Conservation (phyloP, 345 rosid genomes). For the Camelina laxa region DNA sequence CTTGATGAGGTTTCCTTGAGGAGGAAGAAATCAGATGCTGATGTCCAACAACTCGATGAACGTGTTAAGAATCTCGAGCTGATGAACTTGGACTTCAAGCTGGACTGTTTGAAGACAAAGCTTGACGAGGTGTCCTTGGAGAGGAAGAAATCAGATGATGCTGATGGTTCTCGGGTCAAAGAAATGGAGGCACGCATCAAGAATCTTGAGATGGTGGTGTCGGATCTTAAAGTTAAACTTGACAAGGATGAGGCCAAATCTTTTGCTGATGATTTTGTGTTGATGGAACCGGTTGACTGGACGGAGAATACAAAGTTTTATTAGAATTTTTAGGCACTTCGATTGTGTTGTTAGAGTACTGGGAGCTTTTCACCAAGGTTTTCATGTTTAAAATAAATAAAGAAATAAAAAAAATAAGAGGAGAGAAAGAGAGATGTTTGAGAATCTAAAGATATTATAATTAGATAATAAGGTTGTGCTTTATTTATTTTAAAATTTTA, state of each 20-base stretch:
- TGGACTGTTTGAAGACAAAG: not conserved
- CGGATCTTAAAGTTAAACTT: not conserved
- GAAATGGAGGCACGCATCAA: not conserved
- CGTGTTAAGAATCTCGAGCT: too few relatives aligned
- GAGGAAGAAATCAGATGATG: not conserved
- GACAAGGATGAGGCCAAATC: conserved; percentile 5
- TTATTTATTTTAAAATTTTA: too few relatives aligned
- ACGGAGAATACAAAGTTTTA: not conserved
- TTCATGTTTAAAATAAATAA: too few relatives aligned
- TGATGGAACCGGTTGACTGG: conserved; percentile 12
- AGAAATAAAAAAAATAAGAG: too few relatives aligned
- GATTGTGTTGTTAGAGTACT: too few relatives aligned
- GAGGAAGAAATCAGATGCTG: not conserved
- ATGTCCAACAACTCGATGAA: not conserved
- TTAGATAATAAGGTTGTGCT: too few relatives aligned
- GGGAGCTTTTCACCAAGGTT: too few relatives aligned
- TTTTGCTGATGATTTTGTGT: conserved; percentile 27
- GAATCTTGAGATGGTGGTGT: not conserved
- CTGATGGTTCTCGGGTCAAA: not conserved
- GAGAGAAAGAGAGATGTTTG: too few relatives aligned
- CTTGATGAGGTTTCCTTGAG: not conserved
- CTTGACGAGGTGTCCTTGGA: not conserved
- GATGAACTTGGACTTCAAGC: too few relatives aligned
- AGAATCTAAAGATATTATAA: too few relatives aligned
- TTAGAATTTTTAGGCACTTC: too few relatives aligned